These are phyloP conservation scores for Sedum album DNA, from an alignment of 164 flowering plant genomes.

Conservation along the genomic window DNA sequence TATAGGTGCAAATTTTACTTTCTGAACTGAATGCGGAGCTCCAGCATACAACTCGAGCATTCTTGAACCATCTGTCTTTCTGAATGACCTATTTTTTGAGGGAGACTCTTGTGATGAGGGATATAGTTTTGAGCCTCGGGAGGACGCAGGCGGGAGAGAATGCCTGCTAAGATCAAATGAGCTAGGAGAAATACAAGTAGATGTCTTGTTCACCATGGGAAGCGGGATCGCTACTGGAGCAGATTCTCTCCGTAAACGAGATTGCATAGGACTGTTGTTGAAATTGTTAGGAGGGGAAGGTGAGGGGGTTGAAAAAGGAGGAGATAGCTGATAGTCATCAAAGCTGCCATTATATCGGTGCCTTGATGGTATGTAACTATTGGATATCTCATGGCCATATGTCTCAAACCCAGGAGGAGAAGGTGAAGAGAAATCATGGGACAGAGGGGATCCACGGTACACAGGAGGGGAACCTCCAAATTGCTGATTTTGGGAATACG, in stretches of 20 bases:
- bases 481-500: constrained; percentile 26
- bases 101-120: constrained; percentile 65
- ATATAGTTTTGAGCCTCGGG: constrained; percentile 44
- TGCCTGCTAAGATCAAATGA: constrained; percentile 67
- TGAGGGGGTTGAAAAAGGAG: constrained; percentile 77
- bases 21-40: constrained; percentile 32
- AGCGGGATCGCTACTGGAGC: constrained; percentile 76
- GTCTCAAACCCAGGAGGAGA: constrained; percentile 32
- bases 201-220: constrained; percentile 25
- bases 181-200: constrained; percentile 51
- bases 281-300: constrained; percentile 62
- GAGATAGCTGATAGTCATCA: constrained; percentile 72
- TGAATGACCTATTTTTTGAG: constrained; percentile 50
- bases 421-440: constrained; percentile 44
- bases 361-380: constrained; percentile 20
- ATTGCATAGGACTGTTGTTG: constrained; percentile 26
- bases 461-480: constrained; percentile 42
- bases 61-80: constrained; percentile 44
- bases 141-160: constrained; percentile 77
- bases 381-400: constrained; percentile 28
- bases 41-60: constrained; percentile 42
- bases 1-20: constrained; percentile 27
- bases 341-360: constrained; percentile 36
- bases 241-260: constrained; percentile 44
- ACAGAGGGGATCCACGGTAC: constrained; percentile 25